Evolutionary conservation across 2,329 filamentous ascomycete genomes (phyloP).

Genomic region (Colletotrichum horii): DNA sequence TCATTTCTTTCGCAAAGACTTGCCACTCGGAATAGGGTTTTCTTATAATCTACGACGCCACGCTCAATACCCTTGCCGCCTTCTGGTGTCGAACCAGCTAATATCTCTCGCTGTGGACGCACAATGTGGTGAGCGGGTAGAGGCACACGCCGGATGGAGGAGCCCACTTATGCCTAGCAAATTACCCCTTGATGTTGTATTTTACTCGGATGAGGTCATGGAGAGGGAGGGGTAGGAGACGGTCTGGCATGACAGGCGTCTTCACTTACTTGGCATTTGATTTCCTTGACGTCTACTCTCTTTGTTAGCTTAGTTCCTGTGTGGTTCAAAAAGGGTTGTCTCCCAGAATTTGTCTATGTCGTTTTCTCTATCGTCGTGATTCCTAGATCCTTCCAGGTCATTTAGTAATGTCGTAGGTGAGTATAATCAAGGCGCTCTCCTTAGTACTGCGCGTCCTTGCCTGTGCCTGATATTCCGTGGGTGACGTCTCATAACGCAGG

Average conservation of each 20-base stretch:
- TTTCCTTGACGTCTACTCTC: conserved; percentile 35
- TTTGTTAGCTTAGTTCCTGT: conserved; percentile 19
- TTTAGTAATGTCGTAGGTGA: too few species aligned
- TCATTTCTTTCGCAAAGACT: conserved; percentile 15
- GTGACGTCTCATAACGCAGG: background rate
- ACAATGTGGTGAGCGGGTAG: background rate
- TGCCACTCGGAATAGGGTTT: conserved; percentile 26
- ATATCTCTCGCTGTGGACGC: background rate
- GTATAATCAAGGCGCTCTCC: background rate
- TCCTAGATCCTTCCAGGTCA: background rate
- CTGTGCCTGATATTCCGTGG: background rate
- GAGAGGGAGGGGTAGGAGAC: conserved; percentile 23
- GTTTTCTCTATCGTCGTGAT: background rate
- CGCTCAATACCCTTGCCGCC: conserved; percentile 24
- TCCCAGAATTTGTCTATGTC: background rate
- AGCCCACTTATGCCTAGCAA: background rate
- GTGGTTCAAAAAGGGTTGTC: conserved; percentile 14
- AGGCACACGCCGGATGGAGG: background rate
- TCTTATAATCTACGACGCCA: conserved; percentile 32
- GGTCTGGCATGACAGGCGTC: conserved; percentile 33
- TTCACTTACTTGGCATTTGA: conserved; percentile 43
- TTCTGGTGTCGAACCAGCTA: background rate
- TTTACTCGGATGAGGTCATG: conserved; percentile 34
- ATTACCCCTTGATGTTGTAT: conserved; percentile 35
- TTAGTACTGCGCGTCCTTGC: background rate